Evolutionary conservation across 2,329 filamentous ascomycete genomes (phyloP).

Genomic region (Coleophoma cylindrospora): DNA sequence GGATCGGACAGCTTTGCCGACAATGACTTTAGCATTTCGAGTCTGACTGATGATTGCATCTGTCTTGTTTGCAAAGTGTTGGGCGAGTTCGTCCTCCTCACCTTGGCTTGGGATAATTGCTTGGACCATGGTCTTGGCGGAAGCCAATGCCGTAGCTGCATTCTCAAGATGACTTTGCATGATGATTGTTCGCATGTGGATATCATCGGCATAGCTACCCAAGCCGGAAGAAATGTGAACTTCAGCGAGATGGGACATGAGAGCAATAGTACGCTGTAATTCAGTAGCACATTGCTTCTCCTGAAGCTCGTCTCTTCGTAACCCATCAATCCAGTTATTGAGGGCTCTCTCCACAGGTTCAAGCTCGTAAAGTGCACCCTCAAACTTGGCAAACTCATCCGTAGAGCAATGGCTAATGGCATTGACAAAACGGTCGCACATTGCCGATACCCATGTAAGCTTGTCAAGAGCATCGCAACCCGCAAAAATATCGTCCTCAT

Average conservation of each 20-base stretch:
- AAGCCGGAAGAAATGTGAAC: conserved; percentile 68
- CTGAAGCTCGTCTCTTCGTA: conserved; percentile 81
- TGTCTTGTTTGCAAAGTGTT: conserved; percentile 64
- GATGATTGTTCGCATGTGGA: conserved; percentile 71
- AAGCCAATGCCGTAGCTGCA: conserved; percentile 61
- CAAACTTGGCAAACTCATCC: conserved; percentile 73
- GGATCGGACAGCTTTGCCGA: conserved; percentile 71
- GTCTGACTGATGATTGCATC: conserved; percentile 71
- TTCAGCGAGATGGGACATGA: conserved; percentile 82
- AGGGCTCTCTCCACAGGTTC: conserved; percentile 87
- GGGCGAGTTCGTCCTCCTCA: conserved; percentile 62
- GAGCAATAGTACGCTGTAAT: conserved; percentile 75
- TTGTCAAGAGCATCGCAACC: conserved; percentile 81
- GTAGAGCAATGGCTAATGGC: conserved; percentile 75
- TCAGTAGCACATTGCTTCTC: conserved; percentile 78
- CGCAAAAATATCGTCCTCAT: conserved; percentile 74
- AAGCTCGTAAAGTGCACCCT: conserved; percentile 78
- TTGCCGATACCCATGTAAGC: conserved; percentile 75
- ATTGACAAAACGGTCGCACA: conserved; percentile 79
- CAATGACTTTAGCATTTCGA: conserved; percentile 77
- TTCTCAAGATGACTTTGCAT: conserved; percentile 81
- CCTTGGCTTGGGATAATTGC: conserved; percentile 49
- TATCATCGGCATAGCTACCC: conserved; percentile 70
- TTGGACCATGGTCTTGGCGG: conserved; percentile 62
- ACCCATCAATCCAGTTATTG: conserved; percentile 80